phyloP scores from a whole-genome alignment of 371 early-diverging fungal genomes.

The Entomophthora muscae region DNA sequence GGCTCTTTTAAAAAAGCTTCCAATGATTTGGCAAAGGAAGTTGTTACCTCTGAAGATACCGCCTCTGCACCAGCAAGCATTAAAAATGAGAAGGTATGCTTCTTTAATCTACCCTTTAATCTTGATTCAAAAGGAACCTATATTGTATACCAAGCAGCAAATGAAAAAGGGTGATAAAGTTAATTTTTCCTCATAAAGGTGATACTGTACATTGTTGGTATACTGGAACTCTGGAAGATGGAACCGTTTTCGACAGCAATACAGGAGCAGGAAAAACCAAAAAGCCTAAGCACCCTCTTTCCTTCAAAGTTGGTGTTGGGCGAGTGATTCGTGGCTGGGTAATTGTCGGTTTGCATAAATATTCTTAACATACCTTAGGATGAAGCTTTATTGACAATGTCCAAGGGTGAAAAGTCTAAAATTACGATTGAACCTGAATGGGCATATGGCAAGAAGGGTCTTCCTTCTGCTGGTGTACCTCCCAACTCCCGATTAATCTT shows the following conservation, averaged over 20 bases:
- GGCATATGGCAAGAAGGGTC: constrained; percentile 35
- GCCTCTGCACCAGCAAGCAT: no score
- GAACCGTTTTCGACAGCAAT: constrained; percentile 43
- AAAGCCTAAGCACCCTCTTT: constrained; percentile 26
- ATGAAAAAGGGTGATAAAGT: constrained; percentile 33
- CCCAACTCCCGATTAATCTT: constrained; percentile 22
- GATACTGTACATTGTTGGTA: constrained; percentile 18
- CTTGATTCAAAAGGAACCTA: neutral
- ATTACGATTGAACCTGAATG: constrained; percentile 26
- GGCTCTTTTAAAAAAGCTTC: constrained; percentile 32
- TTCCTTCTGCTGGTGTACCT: constrained; percentile 24
- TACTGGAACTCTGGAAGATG: constrained; percentile 40
- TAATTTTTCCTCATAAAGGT: constrained; percentile 9
- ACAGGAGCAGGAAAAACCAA: constrained; percentile 20
- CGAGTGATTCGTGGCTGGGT: constrained; percentile 27
- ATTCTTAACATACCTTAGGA: constrained; percentile 12
- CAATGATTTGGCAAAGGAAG: constrained; percentile 16
- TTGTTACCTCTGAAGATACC: constrained; percentile 13
- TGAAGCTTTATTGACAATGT: constrained; percentile 31
- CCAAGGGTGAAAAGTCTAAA: constrained; percentile 29
- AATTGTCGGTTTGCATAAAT: neutral
- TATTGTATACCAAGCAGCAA: constrained; percentile 14
- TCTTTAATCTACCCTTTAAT: neutral
- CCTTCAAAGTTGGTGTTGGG: constrained; percentile 29
- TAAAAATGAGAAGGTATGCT: no score